phyloP scores from a whole-genome alignment of 192 early-diverging fungal species.

The Gonapodya prolifera region DNA sequence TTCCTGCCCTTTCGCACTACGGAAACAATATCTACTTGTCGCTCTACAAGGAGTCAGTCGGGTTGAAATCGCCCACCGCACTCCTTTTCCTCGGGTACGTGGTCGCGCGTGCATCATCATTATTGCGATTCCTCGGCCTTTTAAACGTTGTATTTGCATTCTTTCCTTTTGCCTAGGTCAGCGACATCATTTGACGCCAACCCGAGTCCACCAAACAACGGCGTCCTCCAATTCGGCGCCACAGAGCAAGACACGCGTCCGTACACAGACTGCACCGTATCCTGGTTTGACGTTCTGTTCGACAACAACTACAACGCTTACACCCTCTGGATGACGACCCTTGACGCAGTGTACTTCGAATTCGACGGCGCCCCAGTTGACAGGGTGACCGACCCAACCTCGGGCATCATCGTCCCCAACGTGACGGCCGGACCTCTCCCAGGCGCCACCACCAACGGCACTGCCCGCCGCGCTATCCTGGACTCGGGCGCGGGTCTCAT shows the following conservation, averaged over 20 bases:
- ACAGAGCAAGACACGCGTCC: not conserved
- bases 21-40: not conserved
- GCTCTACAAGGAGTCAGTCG: not conserved
- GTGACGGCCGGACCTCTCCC: not conserved
- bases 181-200: not conserved
- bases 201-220: not conserved
- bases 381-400: not conserved
- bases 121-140: not conserved
- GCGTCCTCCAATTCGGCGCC: not conserved
- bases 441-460: not conserved
- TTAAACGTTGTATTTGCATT: not conserved
- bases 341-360: not conserved
- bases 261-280: not conserved
- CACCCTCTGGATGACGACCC: not conserved
- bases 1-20: not conserved
- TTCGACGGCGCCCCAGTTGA: not conserved
- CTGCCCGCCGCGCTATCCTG: not conserved
- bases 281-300: not conserved
- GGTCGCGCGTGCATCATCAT: not conserved
- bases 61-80: not conserved
- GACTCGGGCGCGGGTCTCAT: not conserved
- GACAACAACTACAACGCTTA: not conserved
- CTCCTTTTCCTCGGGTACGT: not conserved
- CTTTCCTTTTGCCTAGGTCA: not conserved
- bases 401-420: not conserved